Evolutionary conservation across 2,329 filamentous ascomycete species (phyloP).

Genomic region (Intubia oerlemansii): DNA sequence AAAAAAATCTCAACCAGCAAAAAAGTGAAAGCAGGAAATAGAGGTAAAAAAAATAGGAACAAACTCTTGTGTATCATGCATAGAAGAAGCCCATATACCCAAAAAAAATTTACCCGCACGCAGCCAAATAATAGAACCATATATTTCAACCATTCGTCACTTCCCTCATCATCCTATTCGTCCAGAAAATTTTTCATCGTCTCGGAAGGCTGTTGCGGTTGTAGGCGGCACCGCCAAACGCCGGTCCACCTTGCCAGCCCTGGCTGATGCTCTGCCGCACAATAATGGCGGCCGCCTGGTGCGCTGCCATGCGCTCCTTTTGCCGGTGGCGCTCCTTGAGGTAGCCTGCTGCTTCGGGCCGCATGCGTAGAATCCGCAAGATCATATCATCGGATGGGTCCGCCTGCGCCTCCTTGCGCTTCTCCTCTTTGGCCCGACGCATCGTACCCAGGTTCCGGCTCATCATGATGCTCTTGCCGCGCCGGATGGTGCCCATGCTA

Average conservation of each 20-base stretch:
- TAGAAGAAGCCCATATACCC: background rate
- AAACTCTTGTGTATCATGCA: too few species aligned
- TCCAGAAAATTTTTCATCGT: too few species aligned
- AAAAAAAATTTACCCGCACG: background rate
- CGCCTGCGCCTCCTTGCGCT: constrained; percentile 83
- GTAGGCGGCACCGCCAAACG: constrained; percentile 18
- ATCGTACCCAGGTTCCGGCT: constrained; percentile 88
- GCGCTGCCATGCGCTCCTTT: constrained; percentile 78
- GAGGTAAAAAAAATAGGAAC: too few species aligned
- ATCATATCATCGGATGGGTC: constrained; percentile 99
- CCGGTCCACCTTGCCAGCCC: constrained; percentile 25
- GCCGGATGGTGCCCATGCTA: constrained; percentile 45
- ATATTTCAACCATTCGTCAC: background rate
- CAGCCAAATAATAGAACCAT: background rate
- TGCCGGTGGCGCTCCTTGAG: constrained; percentile 79
- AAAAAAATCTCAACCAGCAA: background rate
- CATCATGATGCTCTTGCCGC: constrained; percentile 74
- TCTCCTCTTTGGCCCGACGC: constrained; percentile 88
- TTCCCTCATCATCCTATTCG: too few species aligned
- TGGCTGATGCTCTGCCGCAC: constrained; percentile 68
- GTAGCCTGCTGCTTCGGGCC: constrained; percentile 73
- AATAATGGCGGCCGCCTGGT: constrained; percentile 81
- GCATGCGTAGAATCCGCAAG: constrained; percentile 79
- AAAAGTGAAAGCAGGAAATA: too few species aligned
- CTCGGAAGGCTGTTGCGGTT: constrained; percentile 24